A percentile compares a stretch with the other conserved stretches of the same genome.
Conservation (phyloP, 129 eudicot species). For the Glebionis coronaria region DNA sequence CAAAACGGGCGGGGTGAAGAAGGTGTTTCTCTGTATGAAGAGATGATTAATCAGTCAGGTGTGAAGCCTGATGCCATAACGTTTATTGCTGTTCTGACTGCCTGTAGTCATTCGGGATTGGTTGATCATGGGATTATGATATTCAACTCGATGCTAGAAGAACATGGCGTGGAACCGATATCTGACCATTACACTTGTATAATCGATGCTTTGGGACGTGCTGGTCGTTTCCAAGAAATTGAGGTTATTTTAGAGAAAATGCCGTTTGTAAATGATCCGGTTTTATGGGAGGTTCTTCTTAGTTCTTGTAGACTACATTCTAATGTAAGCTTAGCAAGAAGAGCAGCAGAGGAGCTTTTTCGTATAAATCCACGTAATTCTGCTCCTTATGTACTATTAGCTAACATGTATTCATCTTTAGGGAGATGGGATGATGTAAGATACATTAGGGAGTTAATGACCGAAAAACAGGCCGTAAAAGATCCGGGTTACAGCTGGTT, state of each 20-base stretch:
- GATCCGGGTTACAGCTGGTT: conserved; percentile 78
- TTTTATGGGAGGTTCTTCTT: conserved; percentile 83
- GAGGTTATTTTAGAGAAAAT: conserved; percentile 53
- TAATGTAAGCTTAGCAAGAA: conserved; percentile 55
- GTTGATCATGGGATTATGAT: conserved; percentile 57
- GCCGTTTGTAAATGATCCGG: conserved; percentile 56
- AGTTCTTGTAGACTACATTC: conserved; percentile 76
- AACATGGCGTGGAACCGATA: conserved; percentile 51
- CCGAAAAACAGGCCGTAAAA: conserved; percentile 44
- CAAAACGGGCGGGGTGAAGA: conserved; percentile 74
- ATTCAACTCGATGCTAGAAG: conserved; percentile 62
- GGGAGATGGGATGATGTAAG: conserved; percentile 83
- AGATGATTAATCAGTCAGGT: conserved; percentile 45
- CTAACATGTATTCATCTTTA: conserved; percentile 76
- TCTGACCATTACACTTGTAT: conserved; percentile 79
- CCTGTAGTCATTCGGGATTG: conserved; percentile 86
- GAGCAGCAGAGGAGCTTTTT: conserved; percentile 68
- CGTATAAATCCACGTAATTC: conserved; percentile 54
- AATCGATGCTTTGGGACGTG: conserved; percentile 78
- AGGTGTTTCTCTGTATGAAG: conserved; percentile 46
- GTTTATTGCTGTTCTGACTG: conserved; percentile 68
- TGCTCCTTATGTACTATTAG: conserved; percentile 78
- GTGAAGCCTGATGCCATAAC: conserved; percentile 63
- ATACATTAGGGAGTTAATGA: conserved; percentile 55
- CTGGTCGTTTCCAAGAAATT: conserved; percentile 72